Evolutionary conservation across 2,329 filamentous ascomycete species (phyloP).

Genomic region (Exserohilum rostratum): DNA sequence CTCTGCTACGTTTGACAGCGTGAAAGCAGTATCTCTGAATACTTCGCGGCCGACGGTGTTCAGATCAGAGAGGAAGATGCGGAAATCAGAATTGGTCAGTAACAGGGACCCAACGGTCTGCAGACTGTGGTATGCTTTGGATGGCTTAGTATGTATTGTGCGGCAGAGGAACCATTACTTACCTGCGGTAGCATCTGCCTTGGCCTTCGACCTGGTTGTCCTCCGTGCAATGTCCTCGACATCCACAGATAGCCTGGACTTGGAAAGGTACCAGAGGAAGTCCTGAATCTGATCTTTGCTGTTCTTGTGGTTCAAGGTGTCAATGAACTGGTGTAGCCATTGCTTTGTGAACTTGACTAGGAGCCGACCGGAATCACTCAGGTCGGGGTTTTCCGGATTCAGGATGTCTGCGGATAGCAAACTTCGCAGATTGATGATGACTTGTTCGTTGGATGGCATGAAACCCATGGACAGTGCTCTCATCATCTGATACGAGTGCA

Average conservation of each 20-base stretch:
- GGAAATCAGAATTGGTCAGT: constrained; percentile 88
- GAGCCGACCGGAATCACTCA: constrained; percentile 78
- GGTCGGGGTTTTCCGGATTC: constrained; percentile 73
- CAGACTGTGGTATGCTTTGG: constrained; percentile 75
- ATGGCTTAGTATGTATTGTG: constrained; percentile 23
- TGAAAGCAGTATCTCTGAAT: constrained; percentile 83
- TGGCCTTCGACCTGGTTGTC: constrained; percentile 67
- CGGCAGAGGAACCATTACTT: constrained; percentile 28
- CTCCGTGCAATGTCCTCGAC: constrained; percentile 66
- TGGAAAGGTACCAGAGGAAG: constrained; percentile 82
- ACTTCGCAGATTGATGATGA: constrained; percentile 78
- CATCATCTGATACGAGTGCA: constrained; percentile 92
- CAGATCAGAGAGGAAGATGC: constrained; percentile 81
- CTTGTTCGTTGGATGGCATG: constrained; percentile 90
- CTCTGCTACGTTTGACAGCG: constrained; percentile 75
- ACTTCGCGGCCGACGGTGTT: constrained; percentile 80
- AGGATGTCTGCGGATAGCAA: constrained; percentile 79
- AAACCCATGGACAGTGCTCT: constrained; percentile 81
- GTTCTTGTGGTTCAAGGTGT: constrained; percentile 84
- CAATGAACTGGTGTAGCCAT: constrained; percentile 79
- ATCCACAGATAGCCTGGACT: constrained; percentile 74
- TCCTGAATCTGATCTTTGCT: constrained; percentile 84
- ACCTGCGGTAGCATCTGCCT: constrained; percentile 75
- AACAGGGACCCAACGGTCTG: constrained; percentile 84
- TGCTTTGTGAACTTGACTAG: constrained; percentile 74